Evolutionary conservation across 768 basidiomycete species (phyloP), one percentile per base, ranked within the genome.

Genomic region (Pleurotus sapidus): DNA sequence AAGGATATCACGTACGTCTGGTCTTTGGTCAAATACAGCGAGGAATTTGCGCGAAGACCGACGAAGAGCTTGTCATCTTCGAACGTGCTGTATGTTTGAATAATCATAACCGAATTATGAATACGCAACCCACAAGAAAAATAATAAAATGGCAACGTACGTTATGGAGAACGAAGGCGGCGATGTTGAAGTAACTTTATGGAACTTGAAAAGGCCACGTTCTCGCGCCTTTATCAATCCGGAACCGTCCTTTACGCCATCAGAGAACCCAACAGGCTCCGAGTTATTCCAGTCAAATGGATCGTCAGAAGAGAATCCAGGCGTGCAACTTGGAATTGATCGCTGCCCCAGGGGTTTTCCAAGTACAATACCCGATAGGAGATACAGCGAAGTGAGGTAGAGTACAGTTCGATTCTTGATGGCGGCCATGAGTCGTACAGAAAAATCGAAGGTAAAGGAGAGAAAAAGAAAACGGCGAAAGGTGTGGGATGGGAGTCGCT

Each of bases 271-370:
- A 40, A 54, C 42, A 24, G 38, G 17, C 17, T 42, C 51, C 9
- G 51, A 54, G 39, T 54, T 54, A 18, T 54, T 54, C 51, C 51
- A 54, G 37, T 54, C 51, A 20, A 37, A 54, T 3, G 51, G 38
- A 42, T 39, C 51, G 23, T 54, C 51, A 3, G 34, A 20, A 20
- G 51, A 20, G 38, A 54, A 54, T 15, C 37, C 37, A 8, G 51
- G 51, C 15, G 51, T 54, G 39, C 51, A 54, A 11, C 30, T 30
- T 34, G 30, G 30, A 34, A 34, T 34, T 34, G 9, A 11, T 34
- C 30, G 30, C 30, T 30, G 27, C 27, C 4, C 9, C 8, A 34
- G 30, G 8, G 30, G 30, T 4, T 34, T 34, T 34, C 30, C 30
- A 34, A 34, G 30, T 9, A 34, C 30, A 34, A 34, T 34, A 11